Base-by-base conservation (phyloP, 345 rosid species). In the Salix dunnii region DNA sequence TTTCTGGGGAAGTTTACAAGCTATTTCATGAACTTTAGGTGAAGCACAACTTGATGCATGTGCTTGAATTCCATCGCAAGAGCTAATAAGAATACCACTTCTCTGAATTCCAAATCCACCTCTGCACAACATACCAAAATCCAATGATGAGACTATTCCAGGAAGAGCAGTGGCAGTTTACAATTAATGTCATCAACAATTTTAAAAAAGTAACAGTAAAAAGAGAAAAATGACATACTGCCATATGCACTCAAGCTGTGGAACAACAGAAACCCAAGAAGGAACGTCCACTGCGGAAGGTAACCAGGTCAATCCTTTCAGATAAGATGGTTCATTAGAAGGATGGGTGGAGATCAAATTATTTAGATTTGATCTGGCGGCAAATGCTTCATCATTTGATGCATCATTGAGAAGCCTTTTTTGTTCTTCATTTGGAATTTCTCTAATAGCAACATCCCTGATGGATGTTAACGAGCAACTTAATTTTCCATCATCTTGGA, bases 21-120 rank as follows among this genome's bases (percentile, higher is more conserved):
- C 90, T 71, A 87, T 82, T 82, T 90, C 92, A 80, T 79, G 82
- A 82, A 92, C 98, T 88, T 82, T 90, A 55, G 91, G 89, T 21
- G 98, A 88, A 65, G 95, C 95, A 82, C 79, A 88, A 53, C 86
- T 81, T 77, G 98, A 89, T 68, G 89, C 77, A 76, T 94, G 91
- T 31, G 97, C 98, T 88, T 74, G 77, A 17, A 74, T 74, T 36
- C 77, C 77, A 6, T 35, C 70, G 20, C 35, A 31, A 28, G 68
- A 25, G 18, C 46, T 46, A 13, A 17, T 40, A 43, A 60, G 7
- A 0, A 13, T 10, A 30, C 35, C 49, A 21, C 75, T 31, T 60
- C 46, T 27, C 76, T 30, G 70, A 35, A 66, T 18, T 33, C 33
- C 40, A 66, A 66, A 66, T 66, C 61, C 73, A 70, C 73, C 73